These are phyloP conservation scores for Colletotrichum chlorophyti DNA, from an alignment of 2,329 filamentous ascomycete genomes.

Conservation along the genomic window DNA sequence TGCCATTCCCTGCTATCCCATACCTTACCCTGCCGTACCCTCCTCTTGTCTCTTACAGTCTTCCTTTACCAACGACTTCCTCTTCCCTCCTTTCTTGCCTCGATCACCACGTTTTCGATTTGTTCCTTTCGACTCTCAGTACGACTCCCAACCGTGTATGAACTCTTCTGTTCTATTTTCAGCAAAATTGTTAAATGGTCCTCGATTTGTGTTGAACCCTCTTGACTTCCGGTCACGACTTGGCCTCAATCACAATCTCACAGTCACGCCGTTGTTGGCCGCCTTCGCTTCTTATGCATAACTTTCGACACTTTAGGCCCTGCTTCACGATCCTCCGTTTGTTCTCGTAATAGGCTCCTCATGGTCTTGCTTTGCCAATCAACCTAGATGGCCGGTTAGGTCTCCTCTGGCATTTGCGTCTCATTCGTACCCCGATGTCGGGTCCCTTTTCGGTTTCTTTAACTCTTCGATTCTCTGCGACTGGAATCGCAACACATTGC, in stretches of 20 bases:
- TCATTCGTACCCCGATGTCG: constrained; percentile 29
- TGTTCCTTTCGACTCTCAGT: too few relatives aligned
- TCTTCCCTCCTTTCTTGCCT: background rate
- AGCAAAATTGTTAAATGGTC: too few relatives aligned
- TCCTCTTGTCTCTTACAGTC: constrained; percentile 10
- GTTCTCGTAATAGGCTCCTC: constrained; percentile 3
- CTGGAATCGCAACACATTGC: constrained; percentile 50
- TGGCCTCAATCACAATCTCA: background rate
- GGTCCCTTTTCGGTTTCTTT: constrained; percentile 12
- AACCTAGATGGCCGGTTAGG: constrained; percentile 30
- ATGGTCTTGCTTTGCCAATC: constrained; percentile 21
- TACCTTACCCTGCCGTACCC: constrained; percentile 17
- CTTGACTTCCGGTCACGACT: too few relatives aligned
- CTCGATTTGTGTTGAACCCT: too few relatives aligned
- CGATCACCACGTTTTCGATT: background rate
- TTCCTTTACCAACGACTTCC: background rate
- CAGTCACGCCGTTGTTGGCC: background rate
- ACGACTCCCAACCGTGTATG: too few relatives aligned
- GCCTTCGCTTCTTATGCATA: background rate
- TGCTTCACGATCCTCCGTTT: too few relatives aligned
- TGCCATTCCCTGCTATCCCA: constrained; percentile 1
- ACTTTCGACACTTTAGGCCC: constrained; percentile 1
- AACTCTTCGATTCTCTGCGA: constrained; percentile 41
- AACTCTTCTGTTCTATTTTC: background rate
- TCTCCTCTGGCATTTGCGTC: constrained; percentile 34